A percentile compares a stretch with the other conserved stretches of the same genome.
Conservation (phyloP, 148 eudicot genomes). For the Cornus suecica region DNA sequence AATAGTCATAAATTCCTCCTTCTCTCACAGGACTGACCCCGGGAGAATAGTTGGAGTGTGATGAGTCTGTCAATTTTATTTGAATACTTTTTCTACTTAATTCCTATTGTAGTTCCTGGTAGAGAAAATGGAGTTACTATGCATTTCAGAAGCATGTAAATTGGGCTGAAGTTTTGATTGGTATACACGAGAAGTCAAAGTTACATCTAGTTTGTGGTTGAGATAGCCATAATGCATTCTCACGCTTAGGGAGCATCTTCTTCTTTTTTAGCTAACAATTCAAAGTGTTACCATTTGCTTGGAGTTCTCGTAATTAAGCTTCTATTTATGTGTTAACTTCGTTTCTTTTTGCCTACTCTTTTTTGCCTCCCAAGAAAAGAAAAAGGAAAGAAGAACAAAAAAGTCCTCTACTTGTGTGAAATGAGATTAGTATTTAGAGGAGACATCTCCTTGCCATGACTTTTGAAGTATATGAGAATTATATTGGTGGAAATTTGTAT, state of each 20-base stretch:
- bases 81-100: slow-evolving; percentile 1
- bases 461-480: not conserved
- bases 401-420: not conserved
- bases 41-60: not conserved
- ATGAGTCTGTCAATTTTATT: not conserved
- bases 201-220: not conserved
- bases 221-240: not conserved
- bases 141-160: not conserved
- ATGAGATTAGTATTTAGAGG: not conserved
- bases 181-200: too few relatives aligned
- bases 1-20: not conserved
- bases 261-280: not conserved
- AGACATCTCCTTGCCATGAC: not conserved
- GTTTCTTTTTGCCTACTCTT: too few relatives aligned
- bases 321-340: not conserved
- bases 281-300: not conserved
- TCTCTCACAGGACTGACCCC: slow-evolving; percentile 7
- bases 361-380: too few relatives aligned
- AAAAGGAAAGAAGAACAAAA: too few relatives aligned
- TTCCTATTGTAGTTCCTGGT: not conserved
- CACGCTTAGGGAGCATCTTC: not conserved
- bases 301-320: not conserved
- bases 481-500: slow-evolving; percentile 4
- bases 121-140: not conserved
- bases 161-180: too few relatives aligned